phyloP scores from a whole-genome alignment of 1,139 yeast species.

The Magnusiomyces suaveolens region DNA sequence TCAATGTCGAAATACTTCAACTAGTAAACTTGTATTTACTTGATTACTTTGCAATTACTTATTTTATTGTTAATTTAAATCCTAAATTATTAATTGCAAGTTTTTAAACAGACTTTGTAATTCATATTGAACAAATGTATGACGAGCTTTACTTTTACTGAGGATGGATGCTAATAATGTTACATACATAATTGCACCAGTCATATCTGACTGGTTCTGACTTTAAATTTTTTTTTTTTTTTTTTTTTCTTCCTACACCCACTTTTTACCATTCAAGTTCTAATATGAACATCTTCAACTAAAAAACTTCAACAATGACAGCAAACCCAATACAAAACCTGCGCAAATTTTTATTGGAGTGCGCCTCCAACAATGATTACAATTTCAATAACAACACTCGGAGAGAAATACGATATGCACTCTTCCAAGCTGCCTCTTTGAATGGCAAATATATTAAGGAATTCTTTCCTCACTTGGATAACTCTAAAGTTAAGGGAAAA shows the following conservation, averaged over 20 bases:
- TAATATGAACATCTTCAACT: background rate
- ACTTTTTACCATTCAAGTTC: background rate
- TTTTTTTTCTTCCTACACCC: background rate
- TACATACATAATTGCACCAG: no score
- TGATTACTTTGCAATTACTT: no score
- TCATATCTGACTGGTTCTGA: no score
- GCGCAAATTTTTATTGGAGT: constrained; percentile 23
- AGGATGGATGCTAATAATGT: no score
- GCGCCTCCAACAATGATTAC: constrained; percentile 24
- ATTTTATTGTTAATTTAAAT: no score
- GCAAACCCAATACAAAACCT: constrained; percentile 16
- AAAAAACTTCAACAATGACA: background rate
- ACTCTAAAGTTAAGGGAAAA: constrained; percentile 8
- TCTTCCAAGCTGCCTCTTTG: constrained; percentile 44
- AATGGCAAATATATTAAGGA: constrained; percentile 42
- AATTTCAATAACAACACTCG: constrained; percentile 23
- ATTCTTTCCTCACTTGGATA: constrained; percentile 40
- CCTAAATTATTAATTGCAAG: no score
- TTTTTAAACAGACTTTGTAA: no score
- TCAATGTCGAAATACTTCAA: no score
- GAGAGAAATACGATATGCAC: constrained; percentile 38
- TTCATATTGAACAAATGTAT: no score
- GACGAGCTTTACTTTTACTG: no score
- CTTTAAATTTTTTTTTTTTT: no score
- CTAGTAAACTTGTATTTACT: no score